phyloP scores from a whole-genome alignment of 768 basidiomycete species.

The Termitomyces sp. region DNA sequence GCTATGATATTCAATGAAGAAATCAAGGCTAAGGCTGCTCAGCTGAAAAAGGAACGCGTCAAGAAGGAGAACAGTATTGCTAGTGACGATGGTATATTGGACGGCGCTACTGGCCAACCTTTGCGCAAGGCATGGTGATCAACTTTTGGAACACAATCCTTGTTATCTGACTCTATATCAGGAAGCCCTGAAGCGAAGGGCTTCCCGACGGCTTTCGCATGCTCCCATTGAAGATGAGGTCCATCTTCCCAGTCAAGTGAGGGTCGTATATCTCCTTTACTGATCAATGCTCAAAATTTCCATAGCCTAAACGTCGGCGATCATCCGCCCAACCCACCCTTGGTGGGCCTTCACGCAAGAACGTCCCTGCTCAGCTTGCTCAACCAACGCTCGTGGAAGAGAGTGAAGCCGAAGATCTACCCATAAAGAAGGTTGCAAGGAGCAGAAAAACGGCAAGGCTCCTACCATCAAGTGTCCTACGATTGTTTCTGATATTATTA shows the following conservation, averaged over 20 bases:
- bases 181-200: conserved; percentile 41
- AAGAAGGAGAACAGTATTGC: conserved; percentile 69
- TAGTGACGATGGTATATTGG: conserved; percentile 80
- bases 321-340: conserved; percentile 76
- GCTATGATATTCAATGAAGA: conserved; percentile 77
- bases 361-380: conserved; percentile 35
- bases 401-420: conserved; percentile 71
- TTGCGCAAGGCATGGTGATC: conserved; percentile 27
- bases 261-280: conserved; percentile 22
- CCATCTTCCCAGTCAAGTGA: conserved; percentile 56
- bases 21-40: conserved; percentile 57
- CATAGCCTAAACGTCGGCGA: conserved; percentile 74
- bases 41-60: conserved; percentile 61
- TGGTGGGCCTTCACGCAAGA: conserved; percentile 43
- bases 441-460: conserved; percentile 56
- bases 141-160: not conserved
- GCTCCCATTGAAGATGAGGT: conserved; percentile 48
- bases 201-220: conserved; percentile 65
- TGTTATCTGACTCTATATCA: conserved; percentile 15
- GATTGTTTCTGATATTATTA: conserved; percentile 6
- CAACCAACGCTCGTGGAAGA: conserved; percentile 61
- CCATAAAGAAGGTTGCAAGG: conserved; percentile 57
- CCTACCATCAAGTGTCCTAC: not conserved
- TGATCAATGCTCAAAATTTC: conserved; percentile 7
- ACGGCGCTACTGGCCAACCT: conserved; percentile 78